Evolutionary conservation across 1,284 basidiomycete species (phyloP), one percentile per base, ranked within the genome.

Genomic region (Hypsizygus ulmarius): DNA sequence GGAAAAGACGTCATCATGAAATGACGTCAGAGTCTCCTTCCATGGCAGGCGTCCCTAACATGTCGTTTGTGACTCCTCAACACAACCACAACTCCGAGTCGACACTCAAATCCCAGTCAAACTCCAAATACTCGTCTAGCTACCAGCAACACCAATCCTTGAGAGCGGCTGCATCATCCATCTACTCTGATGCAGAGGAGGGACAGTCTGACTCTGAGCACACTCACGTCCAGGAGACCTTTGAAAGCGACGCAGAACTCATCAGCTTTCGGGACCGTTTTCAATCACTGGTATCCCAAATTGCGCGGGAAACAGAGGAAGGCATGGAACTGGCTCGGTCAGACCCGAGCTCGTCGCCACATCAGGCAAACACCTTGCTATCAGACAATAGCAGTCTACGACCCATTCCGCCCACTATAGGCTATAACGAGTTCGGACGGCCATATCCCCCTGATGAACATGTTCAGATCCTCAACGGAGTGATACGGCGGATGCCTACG

Each of bases 401-500:
- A 27, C 53, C 55, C 5, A 45, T 64, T 5, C 60, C 62, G 11
- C 61, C 63, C 9, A 41, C 59, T 14, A 52, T 72, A 19, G 70
- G 68, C 1, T 73, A 70, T 50, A 69, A 73, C 55, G 72, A 74
- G 51, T 74, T 73, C 49, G 71, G 72, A 18, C 59, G 68, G n/a
- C 73, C 71, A 3, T 73, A 74, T 51, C 69, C 67, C 11, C 67
- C 72, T 5, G 78, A 80, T 39, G 75, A 78, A 46, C 73, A 75
- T 49, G 66, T 87, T 15, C 72, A 72, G 14, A 72, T 88, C 43
- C 66, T 87, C 42, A 83, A 84, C 43, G 70, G 75, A 16, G 76
- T 72, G 53, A 73, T 88, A 42, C 73, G 76, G 44, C 81, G 85
- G 27, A 87, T 88, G 84, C 80, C 84, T 28, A 88, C 86, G n/a